phyloP scores from a whole-genome alignment of 139 green algal genomes.

The Deuterostichococcus epilithicus region DNA sequence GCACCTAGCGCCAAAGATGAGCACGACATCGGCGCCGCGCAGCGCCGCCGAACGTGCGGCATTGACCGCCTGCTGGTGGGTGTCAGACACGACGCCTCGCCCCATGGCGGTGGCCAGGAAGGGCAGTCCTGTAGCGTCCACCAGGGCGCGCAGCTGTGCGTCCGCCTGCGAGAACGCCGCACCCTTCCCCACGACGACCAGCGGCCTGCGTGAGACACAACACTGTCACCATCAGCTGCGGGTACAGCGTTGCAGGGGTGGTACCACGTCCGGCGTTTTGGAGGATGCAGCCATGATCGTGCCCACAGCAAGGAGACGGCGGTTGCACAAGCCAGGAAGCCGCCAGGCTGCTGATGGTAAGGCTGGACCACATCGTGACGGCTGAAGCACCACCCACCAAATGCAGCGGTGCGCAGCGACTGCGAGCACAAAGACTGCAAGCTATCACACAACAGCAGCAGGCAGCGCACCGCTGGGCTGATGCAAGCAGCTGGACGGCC shows the following conservation, averaged over 20 bases:
- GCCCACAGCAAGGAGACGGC: no score
- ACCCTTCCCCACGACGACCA: constrained; percentile 74
- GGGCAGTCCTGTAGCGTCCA: constrained; percentile 47
- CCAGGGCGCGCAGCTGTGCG: constrained; percentile 37
- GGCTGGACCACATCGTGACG: no score
- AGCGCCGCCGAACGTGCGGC: constrained; percentile 65
- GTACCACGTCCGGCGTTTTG: no score
- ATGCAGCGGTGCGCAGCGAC: no score
- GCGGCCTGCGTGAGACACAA: constrained; percentile 35
- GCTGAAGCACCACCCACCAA: no score
- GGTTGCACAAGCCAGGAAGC: no score
- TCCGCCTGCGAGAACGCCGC: constrained; percentile 49
- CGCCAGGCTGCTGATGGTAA: no score
- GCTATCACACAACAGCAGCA: no score
- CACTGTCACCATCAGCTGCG: no score
- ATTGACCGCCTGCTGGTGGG: constrained; percentile 42
- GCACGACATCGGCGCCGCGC: constrained; percentile 55
- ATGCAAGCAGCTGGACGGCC: neutral
- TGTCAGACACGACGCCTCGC: constrained; percentile 70
- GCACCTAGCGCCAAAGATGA: constrained; percentile 63
- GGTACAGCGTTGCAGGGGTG: neutral
- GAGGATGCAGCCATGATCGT: no score
- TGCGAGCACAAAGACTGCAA: no score
- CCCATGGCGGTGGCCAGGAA: constrained; percentile 76
- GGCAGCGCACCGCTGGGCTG: neutral